Conservation (phyloP, 2,329 filamentous ascomycete genomes). For the Shiraia sp. region DNA sequence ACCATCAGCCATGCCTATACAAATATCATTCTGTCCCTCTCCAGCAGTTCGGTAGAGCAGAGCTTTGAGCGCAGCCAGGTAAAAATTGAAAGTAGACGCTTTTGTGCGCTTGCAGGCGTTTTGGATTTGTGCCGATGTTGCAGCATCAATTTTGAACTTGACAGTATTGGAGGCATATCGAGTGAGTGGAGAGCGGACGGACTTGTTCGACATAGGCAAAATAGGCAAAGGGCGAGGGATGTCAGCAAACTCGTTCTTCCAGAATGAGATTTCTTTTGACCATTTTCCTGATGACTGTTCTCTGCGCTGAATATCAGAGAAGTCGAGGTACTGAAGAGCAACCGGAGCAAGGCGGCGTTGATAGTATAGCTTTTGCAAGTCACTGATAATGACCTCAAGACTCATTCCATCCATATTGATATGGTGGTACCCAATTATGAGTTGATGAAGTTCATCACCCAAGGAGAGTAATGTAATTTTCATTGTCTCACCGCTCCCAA, state of each 20-base stretch:
- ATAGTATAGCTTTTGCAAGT: slow-evolving; percentile 51
- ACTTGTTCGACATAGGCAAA: neutral
- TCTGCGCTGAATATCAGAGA: slow-evolving; percentile 3
- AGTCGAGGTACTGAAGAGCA: slow-evolving; percentile 8
- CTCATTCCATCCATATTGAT: slow-evolving; percentile 57
- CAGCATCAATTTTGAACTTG: neutral
- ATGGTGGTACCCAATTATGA: slow-evolving; percentile 46
- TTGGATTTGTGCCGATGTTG: slow-evolving; percentile 18
- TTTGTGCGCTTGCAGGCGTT: slow-evolving; percentile 21
- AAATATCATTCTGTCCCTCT: slow-evolving; percentile 31
- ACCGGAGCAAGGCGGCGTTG: slow-evolving; percentile 15
- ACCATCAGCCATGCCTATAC: slow-evolving; percentile 49
- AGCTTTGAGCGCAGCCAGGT: slow-evolving; percentile 48
- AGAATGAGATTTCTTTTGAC: slow-evolving; percentile 7
- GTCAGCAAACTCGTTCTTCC: neutral
- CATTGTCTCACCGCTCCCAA: neutral
- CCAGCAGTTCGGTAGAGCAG: slow-evolving; percentile 2
- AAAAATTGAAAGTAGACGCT: slow-evolving; percentile 53
- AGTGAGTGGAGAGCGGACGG: neutral
- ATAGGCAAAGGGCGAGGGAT: neutral
- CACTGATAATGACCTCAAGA: slow-evolving; percentile 48
- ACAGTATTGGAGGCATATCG: neutral
- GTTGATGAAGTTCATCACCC: neutral
- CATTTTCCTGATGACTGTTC: slow-evolving; percentile 2
- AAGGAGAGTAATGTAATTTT: neutral